A percentile compares a stretch with the other conserved stretches of the same genome.
phyloP scores from a whole-genome alignment of 2,329 filamentous ascomycete genomes.

The Ilyonectria mors-panacis region DNA sequence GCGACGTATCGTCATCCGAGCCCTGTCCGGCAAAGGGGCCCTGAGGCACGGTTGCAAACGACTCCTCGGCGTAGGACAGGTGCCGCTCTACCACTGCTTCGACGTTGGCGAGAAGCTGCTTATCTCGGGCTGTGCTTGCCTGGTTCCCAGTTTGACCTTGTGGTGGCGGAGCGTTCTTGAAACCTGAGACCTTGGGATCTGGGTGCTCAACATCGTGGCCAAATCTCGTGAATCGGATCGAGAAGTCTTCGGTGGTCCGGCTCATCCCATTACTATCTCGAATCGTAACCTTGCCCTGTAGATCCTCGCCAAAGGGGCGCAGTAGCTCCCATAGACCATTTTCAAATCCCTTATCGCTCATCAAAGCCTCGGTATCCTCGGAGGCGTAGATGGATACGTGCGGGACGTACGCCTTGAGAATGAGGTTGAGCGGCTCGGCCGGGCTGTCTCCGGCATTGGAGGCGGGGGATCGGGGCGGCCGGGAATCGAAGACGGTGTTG shows the following conservation, averaged over 20 bases:
- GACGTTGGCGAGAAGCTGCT: constrained; percentile 70
- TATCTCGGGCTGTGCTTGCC: constrained; percentile 50
- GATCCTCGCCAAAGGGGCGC: constrained; percentile 89
- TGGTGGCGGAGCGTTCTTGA: constrained; percentile 55
- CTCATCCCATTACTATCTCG: constrained; percentile 91
- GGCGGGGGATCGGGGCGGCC: constrained; percentile 60
- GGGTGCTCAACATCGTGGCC: constrained; percentile 70
- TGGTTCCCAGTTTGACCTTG: constrained; percentile 50
- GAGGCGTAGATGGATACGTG: constrained; percentile 92
- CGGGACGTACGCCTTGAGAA: constrained; percentile 89
- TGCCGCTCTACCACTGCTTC: constrained; percentile 87
- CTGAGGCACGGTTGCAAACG: constrained; percentile 57
- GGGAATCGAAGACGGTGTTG: constrained; percentile 70
- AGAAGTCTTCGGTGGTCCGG: constrained; percentile 89
- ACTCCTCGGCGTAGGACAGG: constrained; percentile 80
- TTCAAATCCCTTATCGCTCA: constrained; percentile 86
- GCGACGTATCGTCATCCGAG: constrained; percentile 73
- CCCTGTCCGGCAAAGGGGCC: constrained; percentile 58
- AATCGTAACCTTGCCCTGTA: constrained; percentile 90
- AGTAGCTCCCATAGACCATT: constrained; percentile 88
- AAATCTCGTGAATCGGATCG: constrained; percentile 85
- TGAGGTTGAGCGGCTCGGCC: constrained; percentile 73
- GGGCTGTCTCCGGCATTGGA: constrained; percentile 62
- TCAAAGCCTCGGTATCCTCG: constrained; percentile 84
- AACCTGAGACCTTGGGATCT: constrained; percentile 54